A percentile compares a stretch with the other conserved stretches of the same genome.
phyloP scores from a whole-genome alignment of 805 yeast species.

The Starmerella apis region DNA sequence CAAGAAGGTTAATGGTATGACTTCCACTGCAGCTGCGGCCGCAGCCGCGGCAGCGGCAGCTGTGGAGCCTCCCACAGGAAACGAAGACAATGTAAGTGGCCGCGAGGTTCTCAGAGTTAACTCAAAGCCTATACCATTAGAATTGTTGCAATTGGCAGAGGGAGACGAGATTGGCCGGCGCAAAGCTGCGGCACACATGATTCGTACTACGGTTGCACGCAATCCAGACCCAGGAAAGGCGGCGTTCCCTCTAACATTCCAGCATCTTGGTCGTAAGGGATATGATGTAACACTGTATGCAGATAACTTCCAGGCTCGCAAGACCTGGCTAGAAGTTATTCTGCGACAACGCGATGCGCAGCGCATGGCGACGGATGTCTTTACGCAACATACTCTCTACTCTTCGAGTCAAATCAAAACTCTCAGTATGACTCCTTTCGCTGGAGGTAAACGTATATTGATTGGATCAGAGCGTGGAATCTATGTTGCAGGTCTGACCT shows the following conservation, averaged over 20 bases:
- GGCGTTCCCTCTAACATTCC: constrained; percentile 40
- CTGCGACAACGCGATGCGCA: constrained; percentile 68
- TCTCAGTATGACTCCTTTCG: constrained; percentile 61
- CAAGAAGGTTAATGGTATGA: constrained; percentile 62
- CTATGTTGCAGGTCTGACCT: constrained; percentile 63
- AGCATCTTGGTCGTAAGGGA: constrained; percentile 42
- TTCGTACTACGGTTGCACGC: constrained; percentile 21
- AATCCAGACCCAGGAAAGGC: constrained; percentile 21
- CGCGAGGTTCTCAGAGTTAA: constrained; percentile 86
- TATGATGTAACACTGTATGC: constrained; percentile 37
- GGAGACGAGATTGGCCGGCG: constrained; percentile 61
- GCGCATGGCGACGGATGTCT: constrained; percentile 64
- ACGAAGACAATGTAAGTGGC: constrained; percentile 14
- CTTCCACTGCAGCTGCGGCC: constrained; percentile 20
- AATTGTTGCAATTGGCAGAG: constrained; percentile 60
- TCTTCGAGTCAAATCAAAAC: constrained; percentile 11
- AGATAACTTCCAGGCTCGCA: constrained; percentile 46
- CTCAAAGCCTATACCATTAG: constrained; percentile 78
- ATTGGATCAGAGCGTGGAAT: constrained; percentile 91
- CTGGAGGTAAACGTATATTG: constrained; percentile 81
- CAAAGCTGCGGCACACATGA: constrained; percentile 25
- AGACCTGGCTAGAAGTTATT: constrained; percentile 68
- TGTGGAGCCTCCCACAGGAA: constrained; percentile 18
- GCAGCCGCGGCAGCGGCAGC: constrained; percentile 25
- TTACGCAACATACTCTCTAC: constrained; percentile 55